phyloP scores from a whole-genome alignment of 768 basidiomycete genomes.

The Butyriboletus loyo region DNA sequence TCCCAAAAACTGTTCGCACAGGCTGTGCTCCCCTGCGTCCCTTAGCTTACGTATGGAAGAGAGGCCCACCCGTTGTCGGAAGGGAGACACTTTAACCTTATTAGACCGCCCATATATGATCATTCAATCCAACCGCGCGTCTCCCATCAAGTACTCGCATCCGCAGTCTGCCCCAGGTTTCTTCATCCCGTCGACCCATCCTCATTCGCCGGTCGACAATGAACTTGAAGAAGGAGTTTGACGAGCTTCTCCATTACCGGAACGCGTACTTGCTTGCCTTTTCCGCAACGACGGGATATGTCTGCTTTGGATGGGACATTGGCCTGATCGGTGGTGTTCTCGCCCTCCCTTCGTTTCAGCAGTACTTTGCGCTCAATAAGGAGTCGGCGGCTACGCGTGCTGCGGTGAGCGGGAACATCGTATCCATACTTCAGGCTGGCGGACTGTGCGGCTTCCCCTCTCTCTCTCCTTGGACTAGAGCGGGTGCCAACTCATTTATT shows the following conservation, averaged over 20 bases:
- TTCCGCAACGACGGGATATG: slow-evolving; percentile 33
- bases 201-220: not conserved
- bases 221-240: slow-evolving; percentile 21
- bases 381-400: slow-evolving; percentile 25
- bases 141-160: not conserved
- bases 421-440: slow-evolving; percentile 36
- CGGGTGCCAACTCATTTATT: not conserved
- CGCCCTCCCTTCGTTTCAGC: slow-evolving; percentile 34
- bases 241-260: slow-evolving; percentile 27
- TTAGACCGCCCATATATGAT: not conserved
- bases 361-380: slow-evolving; percentile 33
- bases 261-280: slow-evolving; percentile 36
- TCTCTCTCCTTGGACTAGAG: not conserved
- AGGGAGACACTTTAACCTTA: no score
- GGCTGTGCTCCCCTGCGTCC: no score
- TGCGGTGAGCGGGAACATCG: slow-evolving; percentile 35
- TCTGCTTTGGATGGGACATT: slow-evolving; percentile 38
- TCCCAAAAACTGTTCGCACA: no score
- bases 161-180: not conserved
- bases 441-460: slow-evolving; percentile 30
- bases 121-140: not conserved
- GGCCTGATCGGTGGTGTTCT: slow-evolving; percentile 38
- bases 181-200: not conserved
- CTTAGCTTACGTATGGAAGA: no score
- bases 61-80: no score